Conservation (phyloP, 2,329 filamentous ascomycete species). For the Truncatella angustata region DNA sequence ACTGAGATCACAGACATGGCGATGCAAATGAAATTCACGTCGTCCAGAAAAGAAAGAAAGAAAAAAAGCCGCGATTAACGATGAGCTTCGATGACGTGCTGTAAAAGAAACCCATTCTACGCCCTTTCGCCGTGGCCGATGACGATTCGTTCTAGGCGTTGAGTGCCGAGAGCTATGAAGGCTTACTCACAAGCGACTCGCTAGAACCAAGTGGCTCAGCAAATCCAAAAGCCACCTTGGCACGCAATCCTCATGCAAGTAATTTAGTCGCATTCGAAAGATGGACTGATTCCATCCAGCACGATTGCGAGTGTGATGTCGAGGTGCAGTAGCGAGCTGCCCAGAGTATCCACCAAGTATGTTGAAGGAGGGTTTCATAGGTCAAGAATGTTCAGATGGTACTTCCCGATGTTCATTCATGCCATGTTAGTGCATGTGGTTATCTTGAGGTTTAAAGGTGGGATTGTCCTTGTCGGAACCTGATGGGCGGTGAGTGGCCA, state of each 20-base stretch:
- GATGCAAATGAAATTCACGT: too few relatives aligned
- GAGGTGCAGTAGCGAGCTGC: slow-evolving; percentile 19
- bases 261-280: neutral
- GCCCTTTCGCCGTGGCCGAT: slow-evolving; percentile 9
- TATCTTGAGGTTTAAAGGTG: too few relatives aligned
- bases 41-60: too few relatives aligned
- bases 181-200: slow-evolving; percentile 9
- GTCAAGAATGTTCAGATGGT: neutral
- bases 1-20: too few relatives aligned
- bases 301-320: slow-evolving; percentile 16
- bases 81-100: slow-evolving; percentile 6
- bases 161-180: neutral
- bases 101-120: neutral
- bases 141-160: slow-evolving; percentile 9
- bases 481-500: too few relatives aligned
- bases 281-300: neutral
- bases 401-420: neutral
- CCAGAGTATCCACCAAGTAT: neutral
- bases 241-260: slow-evolving; percentile 10
- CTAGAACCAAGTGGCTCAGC: slow-evolving; percentile 21
- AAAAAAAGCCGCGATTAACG: slow-evolving; percentile 11
- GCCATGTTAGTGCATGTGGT: neutral
- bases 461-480: neutral
- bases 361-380: neutral
- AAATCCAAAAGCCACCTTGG: slow-evolving; percentile 21